Evolutionary conservation across 495 filamentous ascomycete genomes (phyloP), one percentile per base, ranked within the genome.

Genomic region (Penicillium flavigenum): DNA sequence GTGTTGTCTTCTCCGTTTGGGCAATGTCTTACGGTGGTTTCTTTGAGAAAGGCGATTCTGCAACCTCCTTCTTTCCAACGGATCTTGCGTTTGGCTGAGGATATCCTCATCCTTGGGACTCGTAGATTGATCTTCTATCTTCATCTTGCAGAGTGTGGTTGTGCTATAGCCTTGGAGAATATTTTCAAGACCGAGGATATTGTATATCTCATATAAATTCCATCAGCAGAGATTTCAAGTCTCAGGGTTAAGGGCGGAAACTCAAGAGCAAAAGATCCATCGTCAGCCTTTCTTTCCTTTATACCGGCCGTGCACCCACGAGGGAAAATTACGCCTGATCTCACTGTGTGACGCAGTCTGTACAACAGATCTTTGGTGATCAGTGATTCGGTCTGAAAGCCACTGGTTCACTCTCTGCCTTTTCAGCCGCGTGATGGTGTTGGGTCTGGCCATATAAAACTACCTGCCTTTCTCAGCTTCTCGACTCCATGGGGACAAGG

Each of bases 21-120:
- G 10, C 31, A 16, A 7, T 12, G 5, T 24, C 63, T 52, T 48
- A 75, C 72, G 71, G 39, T 75, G 72, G 19, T 75, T 75, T 31
- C 72, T 49, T 54, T 75, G 72, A 0, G 72, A 73, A 1, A 75
- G 67, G 0, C 72, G 65, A 29, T 75, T 75, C 34, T 75, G 72
- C 10, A 73, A 51, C 29, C 72, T 59, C 45, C 72, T 49, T 57
- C 69, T 60, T 43, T 73, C 69, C 4, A 70, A 32, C 4, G 65
- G 64, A 51, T 72, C 67, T 43, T 70, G 65, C 2, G 62, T 63
- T 24, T 57, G 56, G 7, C 41, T 38, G 22, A 58, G 26, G 2
- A 57, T 49, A 16, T 58, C 61, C 6, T 62, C 60, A 14, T 53
- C 46, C 1, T 45, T 47, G 1, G 54, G 56, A 19, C 58, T 50